These are phyloP conservation scores for Arthrobotrys iridis DNA, from an alignment of 2,329 filamentous ascomycete species.

Conservation along the genomic window DNA sequence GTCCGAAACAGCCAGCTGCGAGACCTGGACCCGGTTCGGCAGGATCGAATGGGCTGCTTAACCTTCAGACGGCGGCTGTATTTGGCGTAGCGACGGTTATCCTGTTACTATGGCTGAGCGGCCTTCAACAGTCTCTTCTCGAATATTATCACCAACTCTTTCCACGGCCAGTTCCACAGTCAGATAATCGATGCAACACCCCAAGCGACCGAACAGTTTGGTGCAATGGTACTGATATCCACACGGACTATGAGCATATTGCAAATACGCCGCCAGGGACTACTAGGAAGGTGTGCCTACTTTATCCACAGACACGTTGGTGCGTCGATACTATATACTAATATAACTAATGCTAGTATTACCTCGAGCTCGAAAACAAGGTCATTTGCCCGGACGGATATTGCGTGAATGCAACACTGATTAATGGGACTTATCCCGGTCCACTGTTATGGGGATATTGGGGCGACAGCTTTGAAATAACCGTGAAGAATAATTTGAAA, in stretches of 20 bases:
- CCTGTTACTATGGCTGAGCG: not conserved
- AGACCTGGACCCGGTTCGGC: no score
- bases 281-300: not conserved
- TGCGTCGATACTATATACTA: no score
- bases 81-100: not conserved
- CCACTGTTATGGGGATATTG: conserved; percentile 60
- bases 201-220: conserved; percentile 21
- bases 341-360: conserved; percentile 29
- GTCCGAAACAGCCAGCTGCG: no score
- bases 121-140: not conserved
- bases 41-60: not conserved
- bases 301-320: no score
- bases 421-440: conserved; percentile 31
- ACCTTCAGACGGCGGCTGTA: not conserved
- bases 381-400: conserved; percentile 47
- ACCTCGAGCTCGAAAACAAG: conserved; percentile 37
- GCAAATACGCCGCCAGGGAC: not conserved
- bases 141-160: not conserved
- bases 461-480: conserved; percentile 10
- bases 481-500: not conserved
- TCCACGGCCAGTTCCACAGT: not conserved
- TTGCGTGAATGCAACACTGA: conserved; percentile 22
- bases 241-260: conserved; percentile 29
- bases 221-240: conserved; percentile 28
- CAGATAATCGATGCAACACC: conserved; percentile 10